phyloP scores from a whole-genome alignment of 1,284 basidiomycete genomes.

The Meira miltonrushii region DNA sequence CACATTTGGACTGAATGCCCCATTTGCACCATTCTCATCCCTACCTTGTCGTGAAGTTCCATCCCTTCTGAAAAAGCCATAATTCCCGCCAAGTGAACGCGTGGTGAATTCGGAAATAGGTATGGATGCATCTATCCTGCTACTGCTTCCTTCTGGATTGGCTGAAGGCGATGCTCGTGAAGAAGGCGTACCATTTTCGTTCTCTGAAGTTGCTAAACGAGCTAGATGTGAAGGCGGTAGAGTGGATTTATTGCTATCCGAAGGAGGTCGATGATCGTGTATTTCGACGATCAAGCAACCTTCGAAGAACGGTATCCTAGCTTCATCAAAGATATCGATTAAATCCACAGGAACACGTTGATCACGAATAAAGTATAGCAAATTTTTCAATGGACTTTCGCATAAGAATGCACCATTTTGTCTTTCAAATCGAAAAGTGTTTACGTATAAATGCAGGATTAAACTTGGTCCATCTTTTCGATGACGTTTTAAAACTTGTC shows the following conservation, averaged over 20 bases:
- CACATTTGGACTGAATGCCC: constrained; percentile 30
- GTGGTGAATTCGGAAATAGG: neutral
- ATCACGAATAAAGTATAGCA: constrained; percentile 42
- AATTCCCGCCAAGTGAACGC: constrained; percentile 6
- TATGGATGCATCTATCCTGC: neutral
- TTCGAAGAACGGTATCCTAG: constrained; percentile 45
- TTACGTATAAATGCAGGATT: constrained; percentile 41
- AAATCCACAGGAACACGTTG: constrained; percentile 44
- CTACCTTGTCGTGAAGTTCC: neutral
- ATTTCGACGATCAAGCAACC: constrained; percentile 47
- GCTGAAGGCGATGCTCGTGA: neutral
- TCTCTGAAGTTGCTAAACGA: neutral
- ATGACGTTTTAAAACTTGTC: constrained; percentile 46
- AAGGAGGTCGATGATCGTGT: constrained; percentile 38
- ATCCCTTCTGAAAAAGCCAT: neutral
- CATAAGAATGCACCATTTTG: constrained; percentile 43
- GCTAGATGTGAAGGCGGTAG: neutral
- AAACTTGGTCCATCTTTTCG: constrained; percentile 40
- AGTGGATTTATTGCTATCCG: neutral
- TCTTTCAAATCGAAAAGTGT: constrained; percentile 45
- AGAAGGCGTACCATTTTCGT: too few species aligned
- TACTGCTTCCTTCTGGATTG: constrained; percentile 1
- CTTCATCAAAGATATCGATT: constrained; percentile 41
- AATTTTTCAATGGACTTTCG: constrained; percentile 40
- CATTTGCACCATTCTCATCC: constrained; percentile 1